phyloP scores from a whole-genome alignment of 1,139 yeast species.

The Suhomyces yuchorum region DNA sequence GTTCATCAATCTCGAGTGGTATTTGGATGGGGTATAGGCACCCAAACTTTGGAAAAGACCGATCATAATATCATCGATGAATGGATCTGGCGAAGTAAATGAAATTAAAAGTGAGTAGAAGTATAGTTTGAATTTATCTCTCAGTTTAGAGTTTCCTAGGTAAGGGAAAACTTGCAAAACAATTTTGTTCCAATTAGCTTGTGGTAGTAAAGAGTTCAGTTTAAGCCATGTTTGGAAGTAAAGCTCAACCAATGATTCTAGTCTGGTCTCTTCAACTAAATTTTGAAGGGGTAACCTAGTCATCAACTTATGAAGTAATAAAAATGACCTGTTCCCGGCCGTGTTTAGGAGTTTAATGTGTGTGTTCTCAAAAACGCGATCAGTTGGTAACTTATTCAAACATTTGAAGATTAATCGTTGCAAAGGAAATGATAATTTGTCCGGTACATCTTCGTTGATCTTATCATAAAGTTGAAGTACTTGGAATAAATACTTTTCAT shows the following conservation, averaged over 20 bases:
- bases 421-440: constrained; percentile 7
- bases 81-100: constrained; percentile 24
- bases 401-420: constrained; percentile 6
- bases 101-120: constrained; percentile 33
- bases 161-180: constrained; percentile 44
- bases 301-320: constrained; percentile 26
- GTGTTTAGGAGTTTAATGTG: background rate
- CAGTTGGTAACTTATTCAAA: background rate
- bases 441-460: constrained; percentile 7
- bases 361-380: background rate
- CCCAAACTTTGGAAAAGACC: constrained; percentile 30
- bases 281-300: constrained; percentile 39
- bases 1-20: constrained; percentile 28
- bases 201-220: constrained; percentile 20
- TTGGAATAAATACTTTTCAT: constrained; percentile 5
- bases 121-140: constrained; percentile 36
- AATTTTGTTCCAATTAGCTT: constrained; percentile 40
- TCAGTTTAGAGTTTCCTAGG: constrained; percentile 41
- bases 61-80: constrained; percentile 26
- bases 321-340: constrained; percentile 5
- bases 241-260: constrained; percentile 30
- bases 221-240: constrained; percentile 35
- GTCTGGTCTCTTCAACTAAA: constrained; percentile 25
- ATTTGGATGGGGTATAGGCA: constrained; percentile 29
- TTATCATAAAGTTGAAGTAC: constrained; percentile 11